Base-by-base conservation (phyloP, 2,329 filamentous ascomycete species). In the Orbilia brochopaga region DNA sequence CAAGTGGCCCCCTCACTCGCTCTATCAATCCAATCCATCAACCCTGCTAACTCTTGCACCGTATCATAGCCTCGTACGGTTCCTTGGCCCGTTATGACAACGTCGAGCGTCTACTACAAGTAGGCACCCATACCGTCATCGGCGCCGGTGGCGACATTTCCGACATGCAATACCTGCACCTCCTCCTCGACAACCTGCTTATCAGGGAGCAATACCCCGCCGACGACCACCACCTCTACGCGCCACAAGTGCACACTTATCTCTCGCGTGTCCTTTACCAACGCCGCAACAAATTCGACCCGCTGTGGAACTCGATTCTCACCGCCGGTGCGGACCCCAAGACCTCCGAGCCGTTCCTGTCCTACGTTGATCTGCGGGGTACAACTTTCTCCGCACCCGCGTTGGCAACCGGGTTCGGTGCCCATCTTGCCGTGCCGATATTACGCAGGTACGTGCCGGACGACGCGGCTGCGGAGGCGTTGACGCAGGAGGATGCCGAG, bases 131-230 rank as follows among this genome's bases (percentile, higher is more conserved):
- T 75, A 88, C 91, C 30, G 86, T 97, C 72, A 85, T 99, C 78
- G 94, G 94, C 78, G 96, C 97, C 82, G 91, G 92, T 80, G 94
- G 94, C 80, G 94, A 99, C 83, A 89, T 99, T 77, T 96, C 91
- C 75, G 94, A 99, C 83, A 97, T 99, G 94, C 94, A 99, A 84
- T 95, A 95, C 83, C 87, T 99, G 6, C 75, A 72, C 55, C 67
- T 72, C 24, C 67, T 72, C 55, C 67, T 76, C 76, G 90, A 96
- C 85, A 84, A 94, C 77, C 87, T 96, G 78, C 88, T 99, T 79
- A 91, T 95, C 80, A 85, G 89, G 80, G 92, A 97, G 84, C 89
- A 91, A 79, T 97, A 99, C 84, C 85, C 85, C 53, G 78, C 80
- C 61, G 79, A 82, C 66, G 80, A 74, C 15, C 76, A 77, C 76